Percentiles rank a stretch among this genome's conserved stretches.
These are phyloP conservation scores for Cercospora sesami DNA, from an alignment of 2,329 filamentous ascomycete genomes.

Conservation along the genomic window DNA sequence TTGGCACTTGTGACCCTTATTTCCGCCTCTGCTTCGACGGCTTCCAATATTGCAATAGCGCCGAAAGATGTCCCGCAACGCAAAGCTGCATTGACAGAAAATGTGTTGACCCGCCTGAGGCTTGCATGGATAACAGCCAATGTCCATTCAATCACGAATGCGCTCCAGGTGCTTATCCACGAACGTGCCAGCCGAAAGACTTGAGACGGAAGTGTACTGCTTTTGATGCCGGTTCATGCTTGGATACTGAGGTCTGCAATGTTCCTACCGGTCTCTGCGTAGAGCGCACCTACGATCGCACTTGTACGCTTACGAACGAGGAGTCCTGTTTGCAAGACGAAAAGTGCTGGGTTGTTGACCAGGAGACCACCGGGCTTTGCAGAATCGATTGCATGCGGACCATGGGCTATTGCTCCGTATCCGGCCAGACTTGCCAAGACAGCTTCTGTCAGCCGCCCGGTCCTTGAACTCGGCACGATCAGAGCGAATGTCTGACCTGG, in stretches of 20 bases:
- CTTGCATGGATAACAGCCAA: background rate
- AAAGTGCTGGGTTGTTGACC: background rate
- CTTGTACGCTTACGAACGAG: background rate
- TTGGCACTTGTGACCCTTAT: background rate
- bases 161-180: background rate
- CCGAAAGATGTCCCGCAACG: background rate
- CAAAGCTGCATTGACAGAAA: background rate
- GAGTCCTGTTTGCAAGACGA: background rate
- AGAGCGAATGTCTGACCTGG: too few relatives aligned
- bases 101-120: background rate
- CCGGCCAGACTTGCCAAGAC: too few relatives aligned
- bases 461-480: too few relatives aligned
- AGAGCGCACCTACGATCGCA: background rate
- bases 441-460: too few relatives aligned
- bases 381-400: background rate
- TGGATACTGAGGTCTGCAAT: background rate
- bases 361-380: background rate
- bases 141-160: background rate
- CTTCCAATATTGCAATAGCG: background rate
- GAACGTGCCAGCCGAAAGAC: background rate
- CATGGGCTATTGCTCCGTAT: background rate
- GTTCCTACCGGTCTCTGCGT: background rate
- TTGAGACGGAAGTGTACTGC: background rate
- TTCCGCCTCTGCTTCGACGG: background rate
- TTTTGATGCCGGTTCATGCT: background rate